Conservation (phyloP, 2,329 filamentous ascomycete species). For the Exophiala viscosa region DNA sequence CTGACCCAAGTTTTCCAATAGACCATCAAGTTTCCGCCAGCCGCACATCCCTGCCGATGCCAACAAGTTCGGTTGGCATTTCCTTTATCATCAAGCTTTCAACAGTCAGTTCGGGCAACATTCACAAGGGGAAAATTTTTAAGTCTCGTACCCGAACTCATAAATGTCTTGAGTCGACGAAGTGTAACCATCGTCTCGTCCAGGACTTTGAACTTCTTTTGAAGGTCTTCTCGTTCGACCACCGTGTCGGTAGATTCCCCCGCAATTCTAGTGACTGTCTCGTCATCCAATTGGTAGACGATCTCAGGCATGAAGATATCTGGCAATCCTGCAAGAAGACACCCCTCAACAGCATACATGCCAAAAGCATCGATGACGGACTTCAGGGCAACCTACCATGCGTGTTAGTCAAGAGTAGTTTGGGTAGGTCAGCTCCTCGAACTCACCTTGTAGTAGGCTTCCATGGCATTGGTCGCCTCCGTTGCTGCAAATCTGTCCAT, state of each 20-base stretch:
- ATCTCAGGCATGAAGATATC: conserved; percentile 40
- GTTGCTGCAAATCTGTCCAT: conserved; percentile 37
- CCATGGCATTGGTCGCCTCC: conserved; percentile 45
- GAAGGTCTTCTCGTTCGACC: conserved; percentile 21
- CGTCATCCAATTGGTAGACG: conserved; percentile 37
- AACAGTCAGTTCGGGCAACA: too few relatives aligned
- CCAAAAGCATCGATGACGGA: conserved; percentile 49
- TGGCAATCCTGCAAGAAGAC: conserved; percentile 43
- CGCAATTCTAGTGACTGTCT: conserved; percentile 39
- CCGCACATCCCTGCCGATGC: too few relatives aligned
- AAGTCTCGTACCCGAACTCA: too few relatives aligned
- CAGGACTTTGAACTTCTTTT: conserved; percentile 32
- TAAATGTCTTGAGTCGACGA: conserved; percentile 3
- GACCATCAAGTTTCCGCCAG: too few relatives aligned
- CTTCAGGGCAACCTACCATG: conserved; percentile 39
- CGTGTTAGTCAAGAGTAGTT: background rate
- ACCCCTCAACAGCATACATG: conserved; percentile 49
- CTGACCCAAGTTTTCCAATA: too few relatives aligned
- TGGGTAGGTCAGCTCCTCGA: background rate
- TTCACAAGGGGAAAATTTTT: too few relatives aligned
- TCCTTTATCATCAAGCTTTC: too few relatives aligned
- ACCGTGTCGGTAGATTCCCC: conserved; percentile 20
- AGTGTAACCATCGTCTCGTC: conserved; percentile 30
- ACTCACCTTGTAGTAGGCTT: conserved; percentile 44
- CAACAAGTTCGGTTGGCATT: too few relatives aligned